phyloP scores from a whole-genome alignment of 768 basidiomycete genomes.

The Agrocybe praecox region DNA sequence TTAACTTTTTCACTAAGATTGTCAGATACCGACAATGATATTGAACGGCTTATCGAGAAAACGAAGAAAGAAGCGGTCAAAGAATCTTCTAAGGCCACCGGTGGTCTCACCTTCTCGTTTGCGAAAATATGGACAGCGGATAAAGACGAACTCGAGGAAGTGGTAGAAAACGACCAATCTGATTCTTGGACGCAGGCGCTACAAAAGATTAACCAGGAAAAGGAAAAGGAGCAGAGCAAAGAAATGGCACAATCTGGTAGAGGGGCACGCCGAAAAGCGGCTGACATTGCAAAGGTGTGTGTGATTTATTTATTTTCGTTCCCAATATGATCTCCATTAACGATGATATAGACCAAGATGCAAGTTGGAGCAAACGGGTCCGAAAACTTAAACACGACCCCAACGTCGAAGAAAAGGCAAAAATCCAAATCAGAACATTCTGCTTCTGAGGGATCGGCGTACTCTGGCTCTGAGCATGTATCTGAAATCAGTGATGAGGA shows the following conservation, averaged over 20 bases:
- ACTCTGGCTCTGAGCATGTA: conserved; percentile 28
- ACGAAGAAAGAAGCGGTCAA: conserved; percentile 74
- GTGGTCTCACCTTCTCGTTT: conserved; percentile 74
- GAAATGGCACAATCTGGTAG: conserved; percentile 66
- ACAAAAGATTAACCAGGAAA: conserved; percentile 48
- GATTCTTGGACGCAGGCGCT: conserved; percentile 87
- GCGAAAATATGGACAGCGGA: conserved; percentile 92
- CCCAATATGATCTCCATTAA: conserved; percentile 2
- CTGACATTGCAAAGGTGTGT: conserved; percentile 52
- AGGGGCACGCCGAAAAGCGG: conserved; percentile 76
- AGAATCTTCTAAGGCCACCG: conserved; percentile 47
- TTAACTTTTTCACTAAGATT: not conserved
- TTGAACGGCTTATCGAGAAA: conserved; percentile 85
- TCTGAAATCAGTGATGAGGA: conserved; percentile 23
- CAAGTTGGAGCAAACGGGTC: conserved; percentile 15
- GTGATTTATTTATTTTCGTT: not conserved
- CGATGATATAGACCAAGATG: conserved; percentile 30
- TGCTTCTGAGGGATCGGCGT: conserved; percentile 30
- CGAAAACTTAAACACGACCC: conserved; percentile 5
- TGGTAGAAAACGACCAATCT: conserved; percentile 61
- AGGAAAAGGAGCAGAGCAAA: conserved; percentile 40
- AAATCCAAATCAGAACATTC: conserved; percentile 21
- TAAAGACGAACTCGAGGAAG: conserved; percentile 69
- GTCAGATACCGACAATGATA: conserved; percentile 78
- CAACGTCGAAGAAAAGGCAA: not conserved